Evolutionary conservation across 257 asterid genomes (phyloP).

Genomic region (Henckelia pumila): DNA sequence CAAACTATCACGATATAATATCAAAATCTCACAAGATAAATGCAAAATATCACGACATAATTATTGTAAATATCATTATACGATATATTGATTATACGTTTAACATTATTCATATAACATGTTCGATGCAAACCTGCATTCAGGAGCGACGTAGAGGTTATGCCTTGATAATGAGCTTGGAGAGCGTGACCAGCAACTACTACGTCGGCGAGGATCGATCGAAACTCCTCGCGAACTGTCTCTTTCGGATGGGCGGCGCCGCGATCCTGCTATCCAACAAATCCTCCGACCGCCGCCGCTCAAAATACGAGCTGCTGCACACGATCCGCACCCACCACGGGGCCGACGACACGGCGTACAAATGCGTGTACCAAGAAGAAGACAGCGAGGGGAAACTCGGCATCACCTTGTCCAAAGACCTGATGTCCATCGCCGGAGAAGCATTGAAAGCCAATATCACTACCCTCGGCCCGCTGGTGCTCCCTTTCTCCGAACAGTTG

Average conservation of each 20-base stretch:
- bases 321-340: slow-evolving; percentile 30
- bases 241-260: slow-evolving; percentile 30
- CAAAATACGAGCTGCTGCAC: slow-evolving; percentile 28
- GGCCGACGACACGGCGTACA: slow-evolving; percentile 19
- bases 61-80: too few relatives aligned
- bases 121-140: background rate
- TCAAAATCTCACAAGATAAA: too few relatives aligned
- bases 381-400: slow-evolving; percentile 24
- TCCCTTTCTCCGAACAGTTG: slow-evolving; percentile 29
- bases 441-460: slow-evolving; percentile 25
- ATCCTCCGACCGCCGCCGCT: slow-evolving; percentile 8
- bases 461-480: slow-evolving; percentile 27
- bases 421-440: slow-evolving; percentile 28
- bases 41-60: too few relatives aligned
- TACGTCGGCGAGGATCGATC: slow-evolving; percentile 28
- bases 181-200: slow-evolving; percentile 23
- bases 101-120: too few relatives aligned
- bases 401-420: slow-evolving; percentile 25
- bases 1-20: too few relatives aligned
- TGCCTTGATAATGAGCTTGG: slow-evolving; percentile 32
- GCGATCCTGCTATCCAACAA: slow-evolving; percentile 28
- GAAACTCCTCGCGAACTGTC: slow-evolving; percentile 26
- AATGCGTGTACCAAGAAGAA: slow-evolving; percentile 29
- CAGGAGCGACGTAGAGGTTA: slow-evolving; percentile 25
- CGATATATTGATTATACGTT: too few relatives aligned